Evolutionary conservation across 202 grass and related monocot genomes (phyloP).

Genomic region (Bolboschoenoplectus hybrid): DNA sequence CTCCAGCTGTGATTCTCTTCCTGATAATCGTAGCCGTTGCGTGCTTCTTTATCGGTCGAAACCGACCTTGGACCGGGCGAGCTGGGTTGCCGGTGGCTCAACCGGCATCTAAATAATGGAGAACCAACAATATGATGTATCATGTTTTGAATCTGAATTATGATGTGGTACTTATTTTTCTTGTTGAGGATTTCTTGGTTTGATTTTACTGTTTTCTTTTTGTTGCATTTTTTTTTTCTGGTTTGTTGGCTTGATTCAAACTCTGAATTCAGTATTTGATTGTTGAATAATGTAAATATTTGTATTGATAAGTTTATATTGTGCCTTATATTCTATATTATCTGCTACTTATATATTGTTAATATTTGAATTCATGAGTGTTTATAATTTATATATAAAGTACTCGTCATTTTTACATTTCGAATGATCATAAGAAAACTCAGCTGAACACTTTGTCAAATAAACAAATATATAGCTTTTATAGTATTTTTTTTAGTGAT

Average conservation of each 20-base stretch:
- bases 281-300: neutral
- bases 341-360: neutral
- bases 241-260: neutral
- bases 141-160: neutral
- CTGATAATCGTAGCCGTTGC: neutral
- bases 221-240: neutral
- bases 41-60: neutral
- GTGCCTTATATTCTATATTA: neutral
- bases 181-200: neutral
- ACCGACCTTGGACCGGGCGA: neutral
- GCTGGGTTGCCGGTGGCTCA: too few relatives aligned
- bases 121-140: neutral
- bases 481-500: too few relatives aligned
- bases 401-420: too few relatives aligned
- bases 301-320: neutral
- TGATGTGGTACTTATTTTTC: neutral
- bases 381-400: too few relatives aligned
- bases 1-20: neutral
- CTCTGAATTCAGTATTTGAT: slow-evolving; percentile 6
- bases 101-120: neutral
- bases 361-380: neutral
- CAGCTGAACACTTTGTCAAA: too few relatives aligned
- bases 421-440: too few relatives aligned
- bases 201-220: neutral
- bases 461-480: too few relatives aligned